Conservation (phyloP, 2,329 filamentous ascomycete genomes). For the Sporothrix curviconia region DNA sequence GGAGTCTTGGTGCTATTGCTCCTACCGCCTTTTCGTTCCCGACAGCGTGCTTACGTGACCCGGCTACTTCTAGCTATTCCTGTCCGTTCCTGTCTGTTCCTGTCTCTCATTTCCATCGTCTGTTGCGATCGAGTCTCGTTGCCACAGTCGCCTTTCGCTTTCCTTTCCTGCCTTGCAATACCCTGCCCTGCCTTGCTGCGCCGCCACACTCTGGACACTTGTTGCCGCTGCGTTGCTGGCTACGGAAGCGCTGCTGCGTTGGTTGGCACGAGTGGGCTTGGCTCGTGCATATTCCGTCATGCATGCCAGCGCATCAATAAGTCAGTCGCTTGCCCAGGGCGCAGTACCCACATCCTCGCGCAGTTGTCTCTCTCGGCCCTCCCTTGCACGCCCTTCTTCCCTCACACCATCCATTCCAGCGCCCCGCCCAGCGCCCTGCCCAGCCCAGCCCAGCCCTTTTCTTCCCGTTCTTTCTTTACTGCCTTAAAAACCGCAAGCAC, state of each 20-base stretch:
- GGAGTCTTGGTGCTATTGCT: background rate
- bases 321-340: conserved; percentile 32
- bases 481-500: conserved; percentile 32
- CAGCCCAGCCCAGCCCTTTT: conserved; percentile 29
- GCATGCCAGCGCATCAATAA: conserved; percentile 29
- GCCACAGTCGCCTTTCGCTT: background rate
- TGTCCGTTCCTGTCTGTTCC: background rate
- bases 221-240: conserved; percentile 7
- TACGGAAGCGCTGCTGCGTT: conserved; percentile 31
- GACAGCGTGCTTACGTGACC: background rate
- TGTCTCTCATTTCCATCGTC: background rate
- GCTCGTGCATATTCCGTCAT: conserved; percentile 53
- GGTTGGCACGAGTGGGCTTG: conserved; percentile 39
- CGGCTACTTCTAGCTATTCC: background rate
- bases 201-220: background rate
- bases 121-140: background rate
- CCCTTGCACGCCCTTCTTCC: no score
- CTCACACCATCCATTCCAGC: no score
- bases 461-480: conserved; percentile 12
- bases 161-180: background rate
- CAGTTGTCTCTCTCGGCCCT: no score
- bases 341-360: conserved; percentile 26
- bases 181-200: background rate
- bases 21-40: background rate
- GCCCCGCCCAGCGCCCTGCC: conserved; percentile 23